Evolutionary conservation across 1,139 yeast genomes (phyloP).

Genomic region (Scheffersomyces segobiensis): DNA sequence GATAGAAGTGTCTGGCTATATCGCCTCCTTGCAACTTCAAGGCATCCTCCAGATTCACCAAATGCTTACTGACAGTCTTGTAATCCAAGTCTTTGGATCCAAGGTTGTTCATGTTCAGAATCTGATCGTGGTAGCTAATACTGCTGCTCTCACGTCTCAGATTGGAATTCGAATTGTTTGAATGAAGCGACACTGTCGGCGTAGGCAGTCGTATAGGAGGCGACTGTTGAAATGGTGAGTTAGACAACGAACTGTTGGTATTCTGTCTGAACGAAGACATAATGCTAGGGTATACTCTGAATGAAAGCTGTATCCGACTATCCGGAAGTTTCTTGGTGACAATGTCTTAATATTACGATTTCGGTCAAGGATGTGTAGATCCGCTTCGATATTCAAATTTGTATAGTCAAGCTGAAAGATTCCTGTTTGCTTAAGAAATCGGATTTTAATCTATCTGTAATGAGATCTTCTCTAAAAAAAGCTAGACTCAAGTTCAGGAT

Average conservation of each 20-base stretch:
- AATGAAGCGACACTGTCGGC: background rate
- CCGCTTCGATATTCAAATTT: background rate
- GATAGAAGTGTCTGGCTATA: constrained; percentile 62
- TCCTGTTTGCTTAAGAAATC: too few species aligned
- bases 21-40: constrained; percentile 69
- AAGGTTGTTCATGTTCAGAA: constrained; percentile 19
- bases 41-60: constrained; percentile 38
- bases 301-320: background rate
- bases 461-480: background rate
- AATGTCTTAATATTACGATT: too few species aligned
- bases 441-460: background rate
- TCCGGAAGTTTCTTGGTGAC: background rate
- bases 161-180: background rate
- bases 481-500: background rate
- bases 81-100: constrained; percentile 27
- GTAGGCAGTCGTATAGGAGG: constrained; percentile 2
- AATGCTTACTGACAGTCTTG: constrained; percentile 34
- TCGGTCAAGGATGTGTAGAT: background rate
- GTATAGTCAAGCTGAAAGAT: background rate
- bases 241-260: constrained; percentile 3
- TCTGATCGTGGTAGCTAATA: constrained; percentile 21
- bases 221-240: constrained; percentile 10
- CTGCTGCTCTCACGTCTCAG: background rate
- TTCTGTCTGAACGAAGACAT: background rate
- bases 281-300: too few species aligned